Conservation (phyloP, 306 rosid genomes). For the Geum urbanum region DNA sequence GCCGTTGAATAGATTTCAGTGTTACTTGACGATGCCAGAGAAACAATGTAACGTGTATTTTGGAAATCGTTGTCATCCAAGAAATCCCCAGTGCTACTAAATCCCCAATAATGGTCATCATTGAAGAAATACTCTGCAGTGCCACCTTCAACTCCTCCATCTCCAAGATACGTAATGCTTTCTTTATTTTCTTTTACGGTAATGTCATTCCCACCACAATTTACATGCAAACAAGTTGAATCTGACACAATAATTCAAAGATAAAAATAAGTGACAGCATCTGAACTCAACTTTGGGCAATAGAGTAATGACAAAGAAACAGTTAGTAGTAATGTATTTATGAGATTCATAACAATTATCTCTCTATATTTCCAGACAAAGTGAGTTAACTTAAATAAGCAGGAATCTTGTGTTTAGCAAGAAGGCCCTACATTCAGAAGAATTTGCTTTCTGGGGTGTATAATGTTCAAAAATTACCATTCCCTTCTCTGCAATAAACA, state of each 20-base stretch:
- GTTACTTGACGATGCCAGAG: conserved; percentile 36
- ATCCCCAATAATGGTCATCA: conserved; percentile 28
- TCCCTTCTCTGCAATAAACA: background rate
- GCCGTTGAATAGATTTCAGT: conserved; percentile 50
- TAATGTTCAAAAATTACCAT: background rate
- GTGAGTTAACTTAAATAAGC: background rate
- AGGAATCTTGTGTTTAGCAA: background rate
- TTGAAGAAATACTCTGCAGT: conserved; percentile 16
- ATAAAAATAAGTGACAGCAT: background rate
- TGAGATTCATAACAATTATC: background rate
- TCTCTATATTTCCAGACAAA: background rate
- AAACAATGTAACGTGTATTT: conserved; percentile 33
- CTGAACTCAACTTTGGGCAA: conserved; percentile 9
- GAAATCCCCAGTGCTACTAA: conserved; percentile 45
- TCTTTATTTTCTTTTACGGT: conserved; percentile 18
- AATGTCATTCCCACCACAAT: conserved; percentile 48
- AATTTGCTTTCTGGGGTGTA: background rate
- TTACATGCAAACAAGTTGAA: conserved; percentile 61
- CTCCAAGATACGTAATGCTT: conserved; percentile 25
- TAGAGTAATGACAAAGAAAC: background rate
- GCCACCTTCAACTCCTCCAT: conserved; percentile 35
- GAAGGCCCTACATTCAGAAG: background rate
- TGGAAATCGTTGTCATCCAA: conserved; percentile 30
- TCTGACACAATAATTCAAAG: conserved; percentile 36
- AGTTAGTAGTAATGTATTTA: background rate